Evolutionary conservation across 2,329 filamentous ascomycete species (phyloP), one percentile per base, ranked within the genome.

Genomic region (Colletotrichum sojae): DNA sequence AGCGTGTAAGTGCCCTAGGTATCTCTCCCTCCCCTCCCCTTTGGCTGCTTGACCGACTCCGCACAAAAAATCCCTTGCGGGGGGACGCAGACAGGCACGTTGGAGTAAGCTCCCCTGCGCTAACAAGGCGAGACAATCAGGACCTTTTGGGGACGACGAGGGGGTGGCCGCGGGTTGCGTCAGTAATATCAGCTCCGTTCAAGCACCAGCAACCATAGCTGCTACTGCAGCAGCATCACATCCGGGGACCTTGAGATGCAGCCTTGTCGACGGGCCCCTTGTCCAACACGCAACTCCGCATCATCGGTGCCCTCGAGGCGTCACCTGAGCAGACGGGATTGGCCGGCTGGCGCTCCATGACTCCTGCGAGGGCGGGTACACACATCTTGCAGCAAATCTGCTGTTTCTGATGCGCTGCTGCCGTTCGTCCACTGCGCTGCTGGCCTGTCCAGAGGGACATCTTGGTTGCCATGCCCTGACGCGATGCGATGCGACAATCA

Each of bases 221-320:
- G 25, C 51, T 69, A 43, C 66, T 60, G 22, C 59, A 25, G 59
- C 65, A 65, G 63, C 67, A 61, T 67, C 56, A 57, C 46, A 58
- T 27, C 56, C 57, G 63, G 67, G 67, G 46, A 59, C 56, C 27
- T 63, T 18, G 52, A 63, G 46, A 70, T 68, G 67, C 67, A 70
- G 67, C 67, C 67, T 68, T 70, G 67, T 67, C 52, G 52, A 25
- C 66, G 25, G 22, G 46, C 63, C 67, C 45, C 67, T 48, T 57
- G 52, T 46, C 53, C 46, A 62, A 51, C 67, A 70, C 63, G 67
- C 64, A 70, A 68, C 67, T 70, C 63, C 67, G 64, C 67, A 70
- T 68, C 67, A 68, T 70, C 63, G 48, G 63, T 39, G 67, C 57
- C 56, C 53, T 56, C 48, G 18, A 48, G 56, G 63, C 56, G 63